Percentiles rank a stretch among this genome's conserved stretches.
phyloP scores from a whole-genome alignment of 2,329 filamentous ascomycete genomes.

The Rhynchosporium graminicola region DNA sequence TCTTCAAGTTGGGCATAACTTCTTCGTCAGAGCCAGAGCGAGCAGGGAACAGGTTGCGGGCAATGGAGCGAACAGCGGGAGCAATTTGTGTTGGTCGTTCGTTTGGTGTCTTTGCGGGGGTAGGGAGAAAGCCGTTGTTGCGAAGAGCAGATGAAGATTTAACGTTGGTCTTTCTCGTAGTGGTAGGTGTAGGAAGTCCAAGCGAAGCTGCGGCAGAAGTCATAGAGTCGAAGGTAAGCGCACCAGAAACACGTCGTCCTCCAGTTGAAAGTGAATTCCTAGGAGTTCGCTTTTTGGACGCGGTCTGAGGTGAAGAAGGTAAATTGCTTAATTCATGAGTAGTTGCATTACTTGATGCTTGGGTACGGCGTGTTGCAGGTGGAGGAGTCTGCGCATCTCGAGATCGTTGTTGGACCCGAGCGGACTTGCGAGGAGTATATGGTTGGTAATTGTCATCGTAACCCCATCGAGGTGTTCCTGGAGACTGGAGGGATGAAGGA shows the following conservation, averaged over 20 bases:
- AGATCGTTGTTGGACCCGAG: constrained; percentile 59
- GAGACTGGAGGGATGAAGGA: constrained; percentile 59
- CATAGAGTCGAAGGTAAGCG: constrained; percentile 48
- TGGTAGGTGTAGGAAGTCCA: constrained; percentile 33
- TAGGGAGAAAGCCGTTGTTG: constrained; percentile 64
- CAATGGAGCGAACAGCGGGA: constrained; percentile 54
- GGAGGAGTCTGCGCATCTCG: constrained; percentile 56
- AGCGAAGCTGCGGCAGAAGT: constrained; percentile 44
- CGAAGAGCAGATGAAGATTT: constrained; percentile 25
- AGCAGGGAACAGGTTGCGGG: constrained; percentile 62
- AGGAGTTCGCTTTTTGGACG: constrained; percentile 32
- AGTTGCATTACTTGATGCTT: constrained; percentile 32
- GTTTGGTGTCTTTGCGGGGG: constrained; percentile 75
- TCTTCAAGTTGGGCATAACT: constrained; percentile 59
- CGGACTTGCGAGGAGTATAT: constrained; percentile 70
- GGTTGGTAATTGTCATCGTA: constrained; percentile 70
- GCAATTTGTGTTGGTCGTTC: constrained; percentile 52
- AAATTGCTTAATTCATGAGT: constrained; percentile 21
- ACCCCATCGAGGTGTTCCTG: constrained; percentile 68
- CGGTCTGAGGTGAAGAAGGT: constrained; percentile 35
- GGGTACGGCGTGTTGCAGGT: constrained; percentile 27
- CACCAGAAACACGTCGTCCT: constrained; percentile 50
- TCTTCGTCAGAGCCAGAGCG: constrained; percentile 50
- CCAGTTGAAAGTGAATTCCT: constrained; percentile 43
- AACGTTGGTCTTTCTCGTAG: constrained; percentile 31